Evolutionary conservation across 2,329 filamentous ascomycete species (phyloP).

Genomic region (Fusarium brachygibbosum): DNA sequence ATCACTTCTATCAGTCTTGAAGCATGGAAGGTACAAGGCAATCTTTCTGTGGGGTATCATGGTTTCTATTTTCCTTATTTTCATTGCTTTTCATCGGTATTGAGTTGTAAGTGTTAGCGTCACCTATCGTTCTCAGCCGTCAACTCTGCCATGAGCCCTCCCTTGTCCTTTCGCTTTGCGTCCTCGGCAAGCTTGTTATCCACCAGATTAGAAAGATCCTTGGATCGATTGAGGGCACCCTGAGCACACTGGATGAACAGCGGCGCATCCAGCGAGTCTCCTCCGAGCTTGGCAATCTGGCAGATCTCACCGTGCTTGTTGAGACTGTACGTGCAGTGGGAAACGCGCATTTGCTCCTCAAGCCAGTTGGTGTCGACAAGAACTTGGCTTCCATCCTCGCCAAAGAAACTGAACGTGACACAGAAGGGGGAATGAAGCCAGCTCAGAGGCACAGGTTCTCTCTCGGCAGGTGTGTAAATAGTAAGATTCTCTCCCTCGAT

Average conservation of each 20-base stretch:
- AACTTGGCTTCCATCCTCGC: constrained; percentile 75
- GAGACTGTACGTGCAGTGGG: constrained; percentile 83
- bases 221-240: constrained; percentile 81
- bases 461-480: constrained; percentile 85
- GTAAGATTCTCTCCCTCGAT: constrained; percentile 88
- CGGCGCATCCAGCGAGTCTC: constrained; percentile 83
- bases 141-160: constrained; percentile 81
- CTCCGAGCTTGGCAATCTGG: constrained; percentile 91
- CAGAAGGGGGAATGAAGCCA: constrained; percentile 94
- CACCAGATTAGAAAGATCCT: constrained; percentile 81
- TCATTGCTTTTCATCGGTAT: constrained; percentile 31
- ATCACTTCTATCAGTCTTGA: constrained; percentile 30
- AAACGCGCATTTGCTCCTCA: constrained; percentile 82
- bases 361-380: constrained; percentile 79
- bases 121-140: constrained; percentile 85
- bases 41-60: constrained; percentile 50
- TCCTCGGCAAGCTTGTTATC: constrained; percentile 82
- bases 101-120: constrained; percentile 35
- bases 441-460: constrained; percentile 89
- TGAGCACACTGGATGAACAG: constrained; percentile 81
- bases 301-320: constrained; percentile 93
- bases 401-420: constrained; percentile 88
- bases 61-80: constrained; percentile 44
- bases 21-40: constrained; percentile 31
- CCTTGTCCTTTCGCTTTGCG: constrained; percentile 80